Conservation (phyloP, 129 eudicot species). For the Calendula officinalis region DNA sequence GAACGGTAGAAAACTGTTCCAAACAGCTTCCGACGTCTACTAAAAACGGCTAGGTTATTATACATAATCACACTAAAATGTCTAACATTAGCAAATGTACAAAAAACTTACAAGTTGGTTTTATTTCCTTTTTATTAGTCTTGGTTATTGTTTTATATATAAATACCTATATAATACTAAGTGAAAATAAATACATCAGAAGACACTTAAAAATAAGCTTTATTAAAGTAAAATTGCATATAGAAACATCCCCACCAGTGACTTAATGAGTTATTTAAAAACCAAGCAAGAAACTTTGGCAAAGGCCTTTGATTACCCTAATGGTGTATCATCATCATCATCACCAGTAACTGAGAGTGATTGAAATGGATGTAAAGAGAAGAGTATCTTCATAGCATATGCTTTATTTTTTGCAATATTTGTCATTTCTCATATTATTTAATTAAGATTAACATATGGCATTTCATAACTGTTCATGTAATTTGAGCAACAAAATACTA, state of each 20-base stretch:
- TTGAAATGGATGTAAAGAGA: slow-evolving; percentile 12
- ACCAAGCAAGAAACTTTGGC: background rate
- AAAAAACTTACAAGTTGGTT: too few species aligned
- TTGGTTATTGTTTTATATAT: too few species aligned
- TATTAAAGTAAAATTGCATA: too few species aligned
- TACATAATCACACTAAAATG: too few species aligned
- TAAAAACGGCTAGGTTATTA: too few species aligned
- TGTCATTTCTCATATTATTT: slow-evolving; percentile 2
- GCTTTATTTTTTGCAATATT: background rate
- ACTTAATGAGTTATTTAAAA: background rate
- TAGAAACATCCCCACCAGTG: background rate
- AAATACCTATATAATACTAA: too few species aligned
- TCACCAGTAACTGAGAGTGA: background rate
- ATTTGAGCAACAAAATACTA: background rate
- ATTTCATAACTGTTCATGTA: background rate
- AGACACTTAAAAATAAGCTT: too few species aligned
- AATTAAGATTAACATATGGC: background rate
- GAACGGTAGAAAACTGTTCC: too few species aligned
- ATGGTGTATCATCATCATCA: background rate
- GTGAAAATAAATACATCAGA: too few species aligned
- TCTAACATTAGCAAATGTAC: too few species aligned
- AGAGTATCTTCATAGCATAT: slow-evolving; percentile 27
- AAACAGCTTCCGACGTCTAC: too few species aligned
- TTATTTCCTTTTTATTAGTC: too few species aligned
- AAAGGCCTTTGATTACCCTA: slow-evolving; percentile 4